Evolutionary conservation across 2,329 filamentous ascomycete genomes (phyloP), one percentile per base, ranked within the genome.

Genomic region (Neofusicoccum cordaticola): DNA sequence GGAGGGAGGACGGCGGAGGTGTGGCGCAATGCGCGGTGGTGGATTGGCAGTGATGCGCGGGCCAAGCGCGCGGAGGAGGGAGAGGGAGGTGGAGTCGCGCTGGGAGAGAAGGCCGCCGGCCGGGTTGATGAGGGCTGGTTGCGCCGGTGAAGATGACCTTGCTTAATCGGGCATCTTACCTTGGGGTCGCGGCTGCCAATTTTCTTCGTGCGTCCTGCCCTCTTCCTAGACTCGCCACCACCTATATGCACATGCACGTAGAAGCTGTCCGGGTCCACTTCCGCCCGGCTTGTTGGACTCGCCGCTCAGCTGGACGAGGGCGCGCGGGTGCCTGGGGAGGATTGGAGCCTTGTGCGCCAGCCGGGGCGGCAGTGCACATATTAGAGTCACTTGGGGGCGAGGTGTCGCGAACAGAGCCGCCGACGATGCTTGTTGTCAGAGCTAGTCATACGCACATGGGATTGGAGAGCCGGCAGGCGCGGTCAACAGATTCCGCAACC

Each of bases 141-240:
- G 52, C 35, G 51, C 50, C 34, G 39, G 37, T 31, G 52, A 57
- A 57, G 52, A 57, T n/a, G 34, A 31, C 13, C 39, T 37, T 47
- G 56, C 56, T 47, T 31, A 60, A 47, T 60, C 42, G 56, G 56
- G 56, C 56, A 60, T 60, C 56, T 60, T 60, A 60, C 56, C 52
- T 57, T 15, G 22, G 19, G 39, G 39, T 57, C 39, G 39, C 52
- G 52, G 52, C 37, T 56, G 51, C 51, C 53, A 41, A 42, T 47
- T 47, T 47, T 47, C 41, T 58, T 47, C 27, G 56, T 60, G 56
- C 56, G 56, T 60, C 27, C 15, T 47, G 27, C 56, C 56, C 42
- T 47, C 56, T 34, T 60, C 41, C 41, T 47, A 37, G 56, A 35
- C 56, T 47, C 42, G 56, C 56, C 42, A 48, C 56, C 56, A 44